Evolutionary conservation across 2,329 filamentous ascomycete species (phyloP).

Genomic region (Cadophora sp.): DNA sequence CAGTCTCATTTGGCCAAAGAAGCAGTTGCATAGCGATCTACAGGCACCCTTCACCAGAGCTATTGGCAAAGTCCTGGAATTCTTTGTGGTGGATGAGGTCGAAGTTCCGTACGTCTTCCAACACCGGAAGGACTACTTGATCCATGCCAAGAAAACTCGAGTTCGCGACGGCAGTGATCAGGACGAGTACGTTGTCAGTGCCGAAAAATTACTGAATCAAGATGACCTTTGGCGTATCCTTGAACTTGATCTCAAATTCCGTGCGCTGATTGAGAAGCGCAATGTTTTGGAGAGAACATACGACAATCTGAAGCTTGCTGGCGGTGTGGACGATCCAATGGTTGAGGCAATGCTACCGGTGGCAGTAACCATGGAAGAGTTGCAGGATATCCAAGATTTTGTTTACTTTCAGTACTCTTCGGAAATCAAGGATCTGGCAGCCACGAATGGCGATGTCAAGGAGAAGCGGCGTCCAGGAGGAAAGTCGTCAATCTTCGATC

Average conservation of each 20-base stretch:
- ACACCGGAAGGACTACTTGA: slow-evolving; percentile 96
- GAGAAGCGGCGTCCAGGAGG: slow-evolving; percentile 80
- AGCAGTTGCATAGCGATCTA: slow-evolving; percentile 69
- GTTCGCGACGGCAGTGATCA: slow-evolving; percentile 70
- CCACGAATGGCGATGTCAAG: slow-evolving; percentile 66
- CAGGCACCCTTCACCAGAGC: slow-evolving; percentile 85
- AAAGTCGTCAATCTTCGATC: slow-evolving; percentile 81
- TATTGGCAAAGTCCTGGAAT: slow-evolving; percentile 90
- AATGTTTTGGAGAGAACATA: slow-evolving; percentile 83
- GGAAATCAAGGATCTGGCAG: slow-evolving; percentile 80
- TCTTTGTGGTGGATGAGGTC: slow-evolving; percentile 92
- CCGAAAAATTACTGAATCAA: slow-evolving; percentile 89
- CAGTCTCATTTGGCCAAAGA: slow-evolving; percentile 87
- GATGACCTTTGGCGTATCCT: slow-evolving; percentile 95
- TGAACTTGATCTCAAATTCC: slow-evolving; percentile 93
- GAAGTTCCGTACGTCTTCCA: slow-evolving; percentile 98
- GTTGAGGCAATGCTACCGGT: slow-evolving; percentile 83
- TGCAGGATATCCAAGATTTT: slow-evolving; percentile 97
- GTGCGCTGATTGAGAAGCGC: slow-evolving; percentile 89
- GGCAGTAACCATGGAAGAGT: slow-evolving; percentile 88
- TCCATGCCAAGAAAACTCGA: slow-evolving; percentile 78
- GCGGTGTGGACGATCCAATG: slow-evolving; percentile 72
- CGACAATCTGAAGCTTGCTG: slow-evolving; percentile 69
- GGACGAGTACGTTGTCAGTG: slow-evolving; percentile 75
- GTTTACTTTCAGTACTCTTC: slow-evolving; percentile 91